Base-by-base conservation (phyloP, 257 asterid species). In the Scutellaria minor region DNA sequence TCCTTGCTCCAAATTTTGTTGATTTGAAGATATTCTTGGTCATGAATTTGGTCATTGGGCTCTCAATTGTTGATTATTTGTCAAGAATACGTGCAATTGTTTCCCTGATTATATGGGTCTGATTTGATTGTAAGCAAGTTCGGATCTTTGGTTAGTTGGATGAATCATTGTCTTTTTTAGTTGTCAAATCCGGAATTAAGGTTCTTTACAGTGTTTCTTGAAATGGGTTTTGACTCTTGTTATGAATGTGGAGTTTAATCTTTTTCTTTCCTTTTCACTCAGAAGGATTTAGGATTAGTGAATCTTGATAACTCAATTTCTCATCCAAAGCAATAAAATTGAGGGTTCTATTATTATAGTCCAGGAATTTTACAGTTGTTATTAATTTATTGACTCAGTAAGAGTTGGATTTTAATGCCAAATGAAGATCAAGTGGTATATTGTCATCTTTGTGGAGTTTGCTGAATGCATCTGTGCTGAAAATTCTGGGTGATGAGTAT, bases 81-180 rank as follows among this genome's bases (percentile, higher is more conserved):
- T 41, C 6, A 77, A 35, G 64, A 53, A 37, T 70, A 37, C 15
- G 11, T 39, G 46, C 63, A 31, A 56, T 44, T 41, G 66, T 66
- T 78, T 15, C 71, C 63, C 58, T 72, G 56, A 55, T 66, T 68
- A 46, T 67, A 46, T 58, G 75, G 75, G 74, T 61, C 27, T 64
- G 62, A 35, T 69, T 64, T 47, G 72, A 27, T 62, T 70, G 54
- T 48, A 22, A 51, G 40, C 47, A 71, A 70, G 80, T 59, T 68
- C 70, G 42, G 81, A 79, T 83, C 82, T 80, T 81, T 74, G 45
- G 47, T 48, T 5, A 2, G 22, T 59, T 70, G 15, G 64, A 61
- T 66, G 78, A 45, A 65, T 45, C 13, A 22, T 79, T 53, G 31
- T 18, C 77, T 65, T 66, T 18, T 80, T 69, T 70, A 48, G 68